Base-by-base conservation (phyloP, 202 grass and related monocot genomes). In the Digitaria exilis region DNA sequence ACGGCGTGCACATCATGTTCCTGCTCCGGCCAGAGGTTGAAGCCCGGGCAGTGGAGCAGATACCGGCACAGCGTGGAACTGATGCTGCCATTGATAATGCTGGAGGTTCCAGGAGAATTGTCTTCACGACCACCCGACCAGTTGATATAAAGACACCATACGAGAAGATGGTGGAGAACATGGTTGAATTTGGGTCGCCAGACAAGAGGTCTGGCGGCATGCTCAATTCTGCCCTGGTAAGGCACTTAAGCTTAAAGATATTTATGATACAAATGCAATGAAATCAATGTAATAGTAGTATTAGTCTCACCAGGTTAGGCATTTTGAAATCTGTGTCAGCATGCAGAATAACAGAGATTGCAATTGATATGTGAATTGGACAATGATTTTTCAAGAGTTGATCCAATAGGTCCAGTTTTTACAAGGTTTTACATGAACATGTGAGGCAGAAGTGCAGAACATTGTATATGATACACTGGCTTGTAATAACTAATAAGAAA, bases 161-260 rank as follows among this genome's bases (percentile, higher is more conserved):
- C 14, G 96, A 99, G 80, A 99, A 99, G 87, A 99, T 99, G 96
- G 77, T 96, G 39, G 96, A 96, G 50, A 99, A 99, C 59, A 91
- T 70, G 52, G 96, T 99, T 42, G 96, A 99, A 74, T 99, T 99
- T 79, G 96, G 96, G 2, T 99, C 96, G 1, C 96, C 96, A 0
- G 96, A 99, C 59, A 99, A 85, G 80, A 89, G 89, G 79, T 92
- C 93, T 1, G 91, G 91, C 4, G 96, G 96, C 65, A 92, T 99
- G 85, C 85, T 93, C 81, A 99, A 99, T 84, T 90, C 89, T 30
- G 93, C 92, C 29, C 69, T 99, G 96, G 96, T 99, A 91, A 91
- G 85, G 19, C 51, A 70, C 69, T 72, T 66, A 3, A 64, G 12
- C 17, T 81, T 18, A 76, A 64, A 52, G 4, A 26, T 52, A 8